Evolutionary conservation across 1,139 yeast genomes (phyloP), one percentile per base, ranked within the genome.

Genomic region (Geotrichum australiense): DNA sequence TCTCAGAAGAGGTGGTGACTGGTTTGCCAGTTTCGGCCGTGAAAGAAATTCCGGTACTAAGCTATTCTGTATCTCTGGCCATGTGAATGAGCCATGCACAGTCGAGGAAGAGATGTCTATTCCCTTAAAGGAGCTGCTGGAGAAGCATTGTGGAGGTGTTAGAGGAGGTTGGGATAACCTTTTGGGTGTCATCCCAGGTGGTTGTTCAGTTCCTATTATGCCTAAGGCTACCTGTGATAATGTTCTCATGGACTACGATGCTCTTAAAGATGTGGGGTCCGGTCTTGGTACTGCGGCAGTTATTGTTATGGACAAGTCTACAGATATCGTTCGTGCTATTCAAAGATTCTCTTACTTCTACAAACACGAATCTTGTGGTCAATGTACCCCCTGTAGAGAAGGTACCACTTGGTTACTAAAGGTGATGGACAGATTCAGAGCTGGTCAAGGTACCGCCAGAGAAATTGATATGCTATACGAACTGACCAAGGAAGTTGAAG

Each of bases 41-140:
- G 87, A 81, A 66, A 76, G 93, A 63, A 84, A 84, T 66, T 54
- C 74, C 18, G 94, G 94, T 53, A 80, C 87, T 47, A 84, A 84
- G 65, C 70, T 84, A 53, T 84, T 74, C 66, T 84, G 93, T 70
- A 78, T 84, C 53, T 81, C 93, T 10, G 94, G 94, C 44, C 91
- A 84, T 58, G 94, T 84, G 51, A 84, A 84, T 63, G 86, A 81
- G 60, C 94, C 94, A 50, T 82, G 93, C 71, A 84, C 93, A 12
- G 91, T 84, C 47, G 94, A 84, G 66, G 94, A 84, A 66, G 94
- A 84, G 65, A 84, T 84, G 94, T 83, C 94, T 1, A 82, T 84
- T 52, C 86, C 94, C 28, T 71, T 84, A 57, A 75, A 72, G 55
- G 94, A 84, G 61, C 72, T 84, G 50, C 70, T 84, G 50, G 94